Evolutionary conservation across 345 rosid species (phyloP).

Genomic region (Ricinus communis): DNA sequence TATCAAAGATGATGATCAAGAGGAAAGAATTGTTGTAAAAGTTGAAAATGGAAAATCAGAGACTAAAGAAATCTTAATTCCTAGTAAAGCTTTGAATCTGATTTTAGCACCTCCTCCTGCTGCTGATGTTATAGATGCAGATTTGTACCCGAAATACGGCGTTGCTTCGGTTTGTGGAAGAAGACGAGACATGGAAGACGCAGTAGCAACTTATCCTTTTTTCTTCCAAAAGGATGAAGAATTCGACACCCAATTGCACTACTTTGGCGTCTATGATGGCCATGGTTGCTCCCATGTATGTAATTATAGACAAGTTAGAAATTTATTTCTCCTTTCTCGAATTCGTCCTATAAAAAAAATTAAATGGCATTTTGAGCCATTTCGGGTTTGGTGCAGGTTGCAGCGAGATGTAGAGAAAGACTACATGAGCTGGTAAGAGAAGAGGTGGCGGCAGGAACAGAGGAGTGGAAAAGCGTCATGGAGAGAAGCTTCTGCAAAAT

Average conservation of each 20-base stretch:
- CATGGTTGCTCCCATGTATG: constrained; percentile 82
- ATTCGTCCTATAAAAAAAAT: too few relatives aligned
- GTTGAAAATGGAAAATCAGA: constrained; percentile 10
- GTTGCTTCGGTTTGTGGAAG: constrained; percentile 75
- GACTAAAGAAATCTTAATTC: constrained; percentile 5
- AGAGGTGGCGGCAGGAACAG: background rate
- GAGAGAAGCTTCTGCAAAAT: constrained; percentile 63
- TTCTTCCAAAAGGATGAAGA: constrained; percentile 33
- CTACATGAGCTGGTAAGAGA: constrained; percentile 64
- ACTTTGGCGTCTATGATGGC: constrained; percentile 74
- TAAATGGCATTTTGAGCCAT: too few relatives aligned
- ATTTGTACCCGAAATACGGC: constrained; percentile 54
- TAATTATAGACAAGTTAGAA: too few relatives aligned
- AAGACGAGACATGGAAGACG: constrained; percentile 88
- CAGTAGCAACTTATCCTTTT: constrained; percentile 57
- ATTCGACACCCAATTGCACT: constrained; percentile 40
- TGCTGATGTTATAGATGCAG: background rate
- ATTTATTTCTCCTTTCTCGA: too few relatives aligned
- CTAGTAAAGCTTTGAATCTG: constrained; percentile 12
- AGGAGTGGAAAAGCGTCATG: constrained; percentile 53
- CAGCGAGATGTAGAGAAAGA: constrained; percentile 56
- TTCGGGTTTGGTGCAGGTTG: constrained; percentile 38
- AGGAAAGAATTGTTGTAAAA: background rate
- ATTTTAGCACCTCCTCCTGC: background rate
- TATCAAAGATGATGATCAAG: constrained; percentile 11